These are phyloP conservation scores for Pichia sp. DNA, from an alignment of 1,139 yeast species.

Conservation along the genomic window DNA sequence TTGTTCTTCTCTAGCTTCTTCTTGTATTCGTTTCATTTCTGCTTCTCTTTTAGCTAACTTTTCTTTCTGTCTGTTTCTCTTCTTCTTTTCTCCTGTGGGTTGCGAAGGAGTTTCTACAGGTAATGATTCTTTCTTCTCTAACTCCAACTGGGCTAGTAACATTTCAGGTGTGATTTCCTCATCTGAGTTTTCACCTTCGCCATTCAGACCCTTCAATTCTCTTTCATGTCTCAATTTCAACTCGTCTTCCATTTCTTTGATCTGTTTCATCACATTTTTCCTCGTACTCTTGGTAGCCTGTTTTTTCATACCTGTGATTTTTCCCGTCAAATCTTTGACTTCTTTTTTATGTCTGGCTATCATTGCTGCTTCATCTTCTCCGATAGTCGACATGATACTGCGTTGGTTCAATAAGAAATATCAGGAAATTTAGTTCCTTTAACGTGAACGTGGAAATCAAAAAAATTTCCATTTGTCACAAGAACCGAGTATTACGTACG, in stretches of 20 bases:
- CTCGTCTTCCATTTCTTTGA: constrained; percentile 50
- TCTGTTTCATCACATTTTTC: constrained; percentile 45
- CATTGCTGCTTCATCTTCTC: constrained; percentile 53
- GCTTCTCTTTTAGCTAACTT: constrained; percentile 69
- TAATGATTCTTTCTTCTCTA: constrained; percentile 11
- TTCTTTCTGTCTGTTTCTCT: constrained; percentile 79
- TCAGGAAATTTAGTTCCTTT: too few relatives aligned
- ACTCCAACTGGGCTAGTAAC: constrained; percentile 47
- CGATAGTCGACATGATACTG: constrained; percentile 12
- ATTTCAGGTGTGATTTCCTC: constrained; percentile 57
- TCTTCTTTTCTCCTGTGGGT: constrained; percentile 26
- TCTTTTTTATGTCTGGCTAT: constrained; percentile 63
- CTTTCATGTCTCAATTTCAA: constrained; percentile 43
- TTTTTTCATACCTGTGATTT: constrained; percentile 67
- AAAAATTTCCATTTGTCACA: too few relatives aligned
- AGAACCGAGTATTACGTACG: too few relatives aligned
- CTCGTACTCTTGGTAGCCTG: constrained; percentile 77
- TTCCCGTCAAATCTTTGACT: constrained; percentile 53
- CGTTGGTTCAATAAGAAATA: too few relatives aligned
- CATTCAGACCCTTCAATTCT: constrained; percentile 33
- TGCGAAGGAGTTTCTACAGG: neutral
- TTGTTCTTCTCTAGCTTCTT: constrained; percentile 70
- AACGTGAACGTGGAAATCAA: too few relatives aligned
- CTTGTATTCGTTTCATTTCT: constrained; percentile 51
- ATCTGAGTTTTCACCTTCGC: constrained; percentile 10